Evolutionary conservation across 2,329 filamentous ascomycete species (phyloP), one percentile per base, ranked within the genome.

Genomic region (Beauveria pseudobassiana): DNA sequence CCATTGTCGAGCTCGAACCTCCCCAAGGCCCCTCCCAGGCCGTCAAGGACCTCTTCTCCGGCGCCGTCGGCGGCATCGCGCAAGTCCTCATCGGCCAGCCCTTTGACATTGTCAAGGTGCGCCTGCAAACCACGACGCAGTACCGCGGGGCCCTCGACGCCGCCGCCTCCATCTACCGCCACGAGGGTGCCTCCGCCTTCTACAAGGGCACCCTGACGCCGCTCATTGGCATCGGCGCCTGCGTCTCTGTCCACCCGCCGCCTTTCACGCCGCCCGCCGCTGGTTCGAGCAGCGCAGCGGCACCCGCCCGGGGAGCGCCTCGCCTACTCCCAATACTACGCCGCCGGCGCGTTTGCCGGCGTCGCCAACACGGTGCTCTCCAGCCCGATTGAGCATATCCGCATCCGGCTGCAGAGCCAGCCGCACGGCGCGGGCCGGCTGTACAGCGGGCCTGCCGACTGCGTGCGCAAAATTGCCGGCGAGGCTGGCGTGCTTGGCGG

Each of bases 141-240:
- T 96, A 97, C 81, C 82, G 84, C 59, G 88, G 85, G 66, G 95
- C 95, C 59, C 76, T 96, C 52, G 82, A 91, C 69, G 91, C 90
- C 67, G 95, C 93, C 8, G 82, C 83, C 57, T 85, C 88, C 65
- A 98, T 99, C 78, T 91, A 91, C 77, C 87, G 85, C 70, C 88
- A 91, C 70, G 95, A 99, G 75, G 95, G 95, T 1, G 82, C 92
- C 2, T 78, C 90, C 14, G 95, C 95, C 62, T 99, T 99, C 80
- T 99, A 99, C 85, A 99, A 99, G 78, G 95, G 95, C 70, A 98
- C 95, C 0, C 81, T 99, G 62, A 98, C 95, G 5, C 95, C 95
- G 0, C 82, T 99, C 61, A 85, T 99, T 62, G 95, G 95, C 67
- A 98, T 99, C 72, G 95, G 95, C 68, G 95, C 95, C 68, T 99